A percentile compares a stretch with the other conserved stretches of the same genome.
Evolutionary conservation across 1,284 basidiomycete species (phyloP).

Genomic region (Rhodotorula sp.): DNA sequence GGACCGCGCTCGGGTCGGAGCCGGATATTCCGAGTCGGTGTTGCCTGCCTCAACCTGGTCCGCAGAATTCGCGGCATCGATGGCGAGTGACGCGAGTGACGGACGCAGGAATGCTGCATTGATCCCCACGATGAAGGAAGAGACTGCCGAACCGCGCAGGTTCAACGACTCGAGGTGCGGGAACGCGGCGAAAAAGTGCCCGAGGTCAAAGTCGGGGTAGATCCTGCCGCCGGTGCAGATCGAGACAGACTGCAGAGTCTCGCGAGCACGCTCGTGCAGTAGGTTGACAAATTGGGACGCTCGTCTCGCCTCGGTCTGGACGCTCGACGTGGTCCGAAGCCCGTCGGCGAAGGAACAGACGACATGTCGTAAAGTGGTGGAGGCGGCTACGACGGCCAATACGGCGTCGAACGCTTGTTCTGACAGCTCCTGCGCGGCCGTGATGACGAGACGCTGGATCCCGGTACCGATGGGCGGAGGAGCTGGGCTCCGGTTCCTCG

Average conservation of each 20-base stretch:
- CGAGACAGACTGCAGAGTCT: background rate
- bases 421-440: conserved; percentile 25
- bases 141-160: conserved; percentile 15
- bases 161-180: conserved; percentile 7
- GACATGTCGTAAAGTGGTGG: conserved; percentile 8
- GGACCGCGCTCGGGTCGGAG: conserved; percentile 3
- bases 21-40: background rate
- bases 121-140: conserved; percentile 18
- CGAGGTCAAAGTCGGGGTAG: conserved; percentile 28
- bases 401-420: background rate
- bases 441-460: conserved; percentile 17
- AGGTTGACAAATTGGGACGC: conserved; percentile 12
- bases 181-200: conserved; percentile 13
- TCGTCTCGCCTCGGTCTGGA: conserved; percentile 7
- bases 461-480: background rate
- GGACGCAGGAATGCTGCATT: conserved; percentile 17
- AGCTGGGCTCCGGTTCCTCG: background rate
- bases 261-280: background rate
- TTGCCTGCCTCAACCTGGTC: too few species aligned
- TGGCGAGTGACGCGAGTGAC: background rate
- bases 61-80: background rate
- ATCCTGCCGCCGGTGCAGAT: conserved; percentile 13
- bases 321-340: conserved; percentile 7
- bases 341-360: conserved; percentile 34
- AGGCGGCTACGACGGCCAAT: background rate